These are phyloP conservation scores for Isoetes taiwanensis DNA, from an alignment of 75 land plant genomes.

Conservation along the genomic window DNA sequence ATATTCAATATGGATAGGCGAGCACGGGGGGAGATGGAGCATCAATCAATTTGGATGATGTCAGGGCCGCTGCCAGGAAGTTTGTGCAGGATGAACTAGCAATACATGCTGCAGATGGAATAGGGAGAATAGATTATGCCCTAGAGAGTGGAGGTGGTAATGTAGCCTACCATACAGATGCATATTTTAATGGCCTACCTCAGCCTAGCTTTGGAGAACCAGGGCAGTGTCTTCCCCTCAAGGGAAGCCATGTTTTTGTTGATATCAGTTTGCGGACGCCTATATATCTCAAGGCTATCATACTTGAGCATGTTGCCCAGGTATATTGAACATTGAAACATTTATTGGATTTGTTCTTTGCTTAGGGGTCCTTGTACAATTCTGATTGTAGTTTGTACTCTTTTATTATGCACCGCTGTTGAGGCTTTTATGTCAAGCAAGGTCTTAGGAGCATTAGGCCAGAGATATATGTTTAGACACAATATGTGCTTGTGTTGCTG, in stretches of 20 bases:
- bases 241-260: not conserved
- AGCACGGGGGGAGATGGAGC: not conserved
- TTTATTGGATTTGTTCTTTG: too few species aligned
- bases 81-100: not conserved
- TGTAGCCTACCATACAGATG: not conserved
- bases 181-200: not conserved
- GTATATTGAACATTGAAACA: too few species aligned
- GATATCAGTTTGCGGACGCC: not conserved
- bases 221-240: conserved; percentile 1
- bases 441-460: too few species aligned
- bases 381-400: too few species aligned
- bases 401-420: too few species aligned
- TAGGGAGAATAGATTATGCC: not conserved
- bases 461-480: too few species aligned
- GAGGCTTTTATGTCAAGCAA: too few species aligned
- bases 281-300: not conserved
- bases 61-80: not conserved
- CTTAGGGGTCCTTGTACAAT: too few species aligned
- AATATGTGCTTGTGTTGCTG: too few species aligned
- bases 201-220: conserved; percentile 7
- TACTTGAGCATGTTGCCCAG: not conserved
- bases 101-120: conserved; percentile 2
- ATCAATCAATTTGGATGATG: conserved; percentile 2
- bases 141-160: conserved; percentile 3
- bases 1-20: not conserved